Evolutionary conservation across 176 grass and related monocot genomes (phyloP).

Genomic region (Zea mays): Zm-B73-REFERENCE-NAM-5.0 NC_050096.1:43793501-43794000

Average conservation of each 20-base stretch:
- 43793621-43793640: conserved; percentile 1
- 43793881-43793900: too few relatives aligned
- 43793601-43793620: neutral
- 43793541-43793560: conserved; percentile 11
- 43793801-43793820: too few relatives aligned
- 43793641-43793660: neutral
- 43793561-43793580: conserved; percentile 9
- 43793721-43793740: neutral
- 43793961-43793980: too few relatives aligned
- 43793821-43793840: too few relatives aligned
- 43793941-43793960: too few relatives aligned
- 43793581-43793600: conserved; percentile 27
- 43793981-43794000: too few relatives aligned
- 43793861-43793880: too few relatives aligned
- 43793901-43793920: too few relatives aligned
- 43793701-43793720: neutral
- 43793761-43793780: too few relatives aligned
- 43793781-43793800: too few relatives aligned
- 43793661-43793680: neutral
- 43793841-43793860: too few relatives aligned
- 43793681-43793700: neutral
- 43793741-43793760: neutral
- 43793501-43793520: neutral
- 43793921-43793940: too few relatives aligned
- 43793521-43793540: conserved; percentile 2